phyloP scores from a whole-genome alignment of 2,329 filamentous ascomycete species.

The Sporothrix humicola region DNA sequence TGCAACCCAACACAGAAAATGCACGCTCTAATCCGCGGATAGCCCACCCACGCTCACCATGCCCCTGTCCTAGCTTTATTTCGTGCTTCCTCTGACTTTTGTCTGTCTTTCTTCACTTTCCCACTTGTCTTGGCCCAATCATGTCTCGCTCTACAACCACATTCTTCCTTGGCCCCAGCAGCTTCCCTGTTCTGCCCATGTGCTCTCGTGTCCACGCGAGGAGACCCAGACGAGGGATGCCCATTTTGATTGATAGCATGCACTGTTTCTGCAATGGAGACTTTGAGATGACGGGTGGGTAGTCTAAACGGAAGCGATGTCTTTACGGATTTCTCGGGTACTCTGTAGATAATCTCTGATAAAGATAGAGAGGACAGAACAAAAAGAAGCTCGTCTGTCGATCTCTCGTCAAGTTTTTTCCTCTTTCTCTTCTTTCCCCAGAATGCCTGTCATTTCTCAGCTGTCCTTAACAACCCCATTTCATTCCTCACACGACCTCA shows the following conservation, averaged over 20 bases:
- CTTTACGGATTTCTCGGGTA: not conserved
- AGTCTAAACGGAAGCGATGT: not conserved
- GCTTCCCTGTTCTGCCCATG: not conserved
- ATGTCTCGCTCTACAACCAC: slow-evolving; percentile 17
- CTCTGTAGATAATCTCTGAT: not conserved
- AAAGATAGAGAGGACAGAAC: not conserved
- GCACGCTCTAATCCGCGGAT: not conserved
- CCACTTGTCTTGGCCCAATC: not conserved
- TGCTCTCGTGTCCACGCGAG: not conserved
- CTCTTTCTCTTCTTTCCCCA: not conserved
- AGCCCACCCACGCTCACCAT: not conserved
- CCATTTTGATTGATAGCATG: not conserved
- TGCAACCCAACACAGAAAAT: not conserved
- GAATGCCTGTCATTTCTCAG: not conserved
- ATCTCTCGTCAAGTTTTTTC: slow-evolving; percentile 2
- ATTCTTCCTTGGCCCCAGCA: not conserved
- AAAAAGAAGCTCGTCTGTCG: not conserved
- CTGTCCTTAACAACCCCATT: not conserved
- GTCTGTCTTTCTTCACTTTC: not conserved
- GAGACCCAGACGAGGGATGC: not conserved
- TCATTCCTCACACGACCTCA: not conserved
- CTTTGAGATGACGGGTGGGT: not conserved
- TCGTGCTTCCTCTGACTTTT: not conserved
- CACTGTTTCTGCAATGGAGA: not conserved
- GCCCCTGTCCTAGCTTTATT: not conserved